Conservation (phyloP, 108 stramenopile genomes). For the Phaeodactylum tricornutum region DNA sequence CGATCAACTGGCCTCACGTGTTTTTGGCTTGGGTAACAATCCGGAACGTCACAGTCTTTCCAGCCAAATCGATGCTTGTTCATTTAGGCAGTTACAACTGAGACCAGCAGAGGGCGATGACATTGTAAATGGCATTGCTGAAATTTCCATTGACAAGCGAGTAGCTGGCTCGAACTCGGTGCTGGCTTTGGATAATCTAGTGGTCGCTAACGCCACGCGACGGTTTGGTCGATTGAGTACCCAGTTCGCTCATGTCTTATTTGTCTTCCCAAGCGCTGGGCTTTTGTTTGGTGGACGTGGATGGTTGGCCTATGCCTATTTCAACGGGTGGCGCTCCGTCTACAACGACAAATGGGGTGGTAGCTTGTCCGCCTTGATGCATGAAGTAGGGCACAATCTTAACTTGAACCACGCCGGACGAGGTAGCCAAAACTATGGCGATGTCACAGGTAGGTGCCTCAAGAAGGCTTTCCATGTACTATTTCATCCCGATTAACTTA, state of each 20-base stretch:
- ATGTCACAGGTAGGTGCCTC: conserved; percentile 2
- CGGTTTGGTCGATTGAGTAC: neutral
- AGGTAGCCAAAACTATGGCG: neutral
- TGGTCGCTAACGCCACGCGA: neutral
- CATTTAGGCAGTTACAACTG: neutral
- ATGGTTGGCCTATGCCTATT: conserved; percentile 5
- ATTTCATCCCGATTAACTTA: too few relatives aligned
- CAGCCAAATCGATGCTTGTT: conserved; percentile 2
- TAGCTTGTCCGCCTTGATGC: neutral
- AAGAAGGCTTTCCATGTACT: too few relatives aligned
- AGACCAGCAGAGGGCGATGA: neutral
- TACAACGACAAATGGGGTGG: neutral
- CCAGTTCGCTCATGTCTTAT: neutral
- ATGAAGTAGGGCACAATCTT: conserved; percentile 6
- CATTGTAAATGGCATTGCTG: conserved; percentile 1
- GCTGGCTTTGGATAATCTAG: conserved; percentile 3
- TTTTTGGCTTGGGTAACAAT: conserved; percentile 1
- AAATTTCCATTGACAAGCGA: neutral
- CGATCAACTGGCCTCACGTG: neutral
- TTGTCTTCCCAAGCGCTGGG: neutral
- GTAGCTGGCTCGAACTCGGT: neutral
- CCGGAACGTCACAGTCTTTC: neutral
- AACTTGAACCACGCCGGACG: neutral
- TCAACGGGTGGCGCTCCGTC: neutral
- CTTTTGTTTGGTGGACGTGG: neutral